Percentiles rank a stretch among this genome's conserved stretches.
These are phyloP conservation scores for Auriculariales sp. DNA, from an alignment of 768 basidiomycete species.

Conservation along the genomic window DNA sequence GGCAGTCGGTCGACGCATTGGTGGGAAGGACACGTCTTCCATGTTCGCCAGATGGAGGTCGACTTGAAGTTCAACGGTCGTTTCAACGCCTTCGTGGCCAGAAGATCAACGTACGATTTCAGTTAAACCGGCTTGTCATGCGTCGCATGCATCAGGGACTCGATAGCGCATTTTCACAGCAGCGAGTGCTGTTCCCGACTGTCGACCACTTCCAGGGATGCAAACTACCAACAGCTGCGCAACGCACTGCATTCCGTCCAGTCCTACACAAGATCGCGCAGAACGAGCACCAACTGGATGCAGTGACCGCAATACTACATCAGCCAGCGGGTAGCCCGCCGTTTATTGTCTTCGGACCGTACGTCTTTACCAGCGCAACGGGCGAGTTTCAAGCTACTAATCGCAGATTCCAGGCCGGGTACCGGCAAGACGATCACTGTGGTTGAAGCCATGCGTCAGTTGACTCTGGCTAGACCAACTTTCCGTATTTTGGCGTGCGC, in stretches of 20 bases:
- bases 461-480: neutral
- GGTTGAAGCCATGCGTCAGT: conserved; percentile 9
- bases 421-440: conserved; percentile 11
- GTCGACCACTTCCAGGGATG: conserved; percentile 14
- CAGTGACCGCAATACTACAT: conserved; percentile 31
- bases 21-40: conserved; percentile 46
- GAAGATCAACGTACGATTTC: conserved; percentile 36
- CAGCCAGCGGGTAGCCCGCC: conserved; percentile 32
- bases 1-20: conserved; percentile 28
- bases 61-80: conserved; percentile 29
- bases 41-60: conserved; percentile 33
- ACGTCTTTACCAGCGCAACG: conserved; percentile 12
- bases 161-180: conserved; percentile 26
- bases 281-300: conserved; percentile 34
- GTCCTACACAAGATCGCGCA: conserved; percentile 28
- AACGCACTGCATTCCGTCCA: conserved; percentile 10
- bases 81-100: conserved; percentile 26
- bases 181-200: conserved; percentile 37
- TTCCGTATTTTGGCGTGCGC: conserved; percentile 9
- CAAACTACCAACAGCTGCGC: conserved; percentile 6
- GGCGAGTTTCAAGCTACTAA: neutral
- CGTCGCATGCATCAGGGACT: conserved; percentile 48
- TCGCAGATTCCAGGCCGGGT: conserved; percentile 4
- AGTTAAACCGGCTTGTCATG: conserved; percentile 37
- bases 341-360: conserved; percentile 52